phyloP scores from a whole-genome alignment of 176 grass and related monocot species.

The Olyra latifolia region DNA sequence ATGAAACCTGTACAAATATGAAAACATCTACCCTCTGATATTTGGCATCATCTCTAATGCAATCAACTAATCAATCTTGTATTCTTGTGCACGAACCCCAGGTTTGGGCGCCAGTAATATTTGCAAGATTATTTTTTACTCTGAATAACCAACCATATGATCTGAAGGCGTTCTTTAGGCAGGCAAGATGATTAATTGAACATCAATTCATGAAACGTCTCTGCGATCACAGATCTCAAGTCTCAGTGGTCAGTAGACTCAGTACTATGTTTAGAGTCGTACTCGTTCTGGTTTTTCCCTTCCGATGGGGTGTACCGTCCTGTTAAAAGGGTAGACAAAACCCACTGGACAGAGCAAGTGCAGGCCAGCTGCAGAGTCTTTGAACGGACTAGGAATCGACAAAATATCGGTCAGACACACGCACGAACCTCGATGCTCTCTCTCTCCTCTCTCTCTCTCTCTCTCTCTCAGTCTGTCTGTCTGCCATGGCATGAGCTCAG shows the following conservation, averaged over 20 bases:
- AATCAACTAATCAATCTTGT: no score
- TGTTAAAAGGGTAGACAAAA: neutral
- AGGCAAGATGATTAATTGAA: neutral
- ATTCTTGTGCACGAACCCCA: neutral
- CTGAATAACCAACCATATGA: neutral
- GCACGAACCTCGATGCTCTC: neutral
- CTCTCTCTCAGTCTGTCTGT: neutral
- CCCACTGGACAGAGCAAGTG: neutral
- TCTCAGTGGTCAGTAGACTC: no score
- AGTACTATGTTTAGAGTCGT: neutral
- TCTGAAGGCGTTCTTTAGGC: neutral
- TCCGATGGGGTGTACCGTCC: no score
- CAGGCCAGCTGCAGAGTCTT: constrained; percentile 1
- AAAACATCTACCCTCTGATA: neutral
- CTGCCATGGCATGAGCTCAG: neutral
- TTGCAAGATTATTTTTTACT: neutral
- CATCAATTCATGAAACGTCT: neutral
- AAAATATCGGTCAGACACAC: constrained; percentile 41
- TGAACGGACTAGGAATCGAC: constrained; percentile 17
- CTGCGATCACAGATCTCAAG: neutral
- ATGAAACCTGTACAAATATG: neutral
- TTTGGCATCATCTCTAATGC: neutral
- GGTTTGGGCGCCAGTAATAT: neutral
- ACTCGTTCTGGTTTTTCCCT: neutral
- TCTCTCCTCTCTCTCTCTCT: neutral